phyloP scores from a whole-genome alignment of 768 basidiomycete genomes.

The Tricholoma sp. region DNA sequence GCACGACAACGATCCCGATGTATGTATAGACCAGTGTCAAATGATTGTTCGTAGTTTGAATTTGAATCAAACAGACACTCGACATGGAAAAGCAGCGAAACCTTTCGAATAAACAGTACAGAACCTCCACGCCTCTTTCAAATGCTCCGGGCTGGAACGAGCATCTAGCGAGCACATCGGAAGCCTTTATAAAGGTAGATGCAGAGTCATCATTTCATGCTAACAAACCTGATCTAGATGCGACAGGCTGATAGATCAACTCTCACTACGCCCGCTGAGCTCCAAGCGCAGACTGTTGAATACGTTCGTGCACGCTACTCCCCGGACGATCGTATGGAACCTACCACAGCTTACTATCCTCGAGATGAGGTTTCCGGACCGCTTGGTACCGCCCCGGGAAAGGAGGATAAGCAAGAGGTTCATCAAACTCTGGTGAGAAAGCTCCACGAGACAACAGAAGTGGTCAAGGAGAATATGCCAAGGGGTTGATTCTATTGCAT shows the following conservation, averaged over 20 bases:
- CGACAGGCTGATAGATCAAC: constrained; percentile 38
- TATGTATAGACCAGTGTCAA: constrained; percentile 13
- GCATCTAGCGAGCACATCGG: constrained; percentile 54
- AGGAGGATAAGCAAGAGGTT: constrained; percentile 16
- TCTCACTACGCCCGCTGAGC: constrained; percentile 21
- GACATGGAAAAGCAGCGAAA: constrained; percentile 52
- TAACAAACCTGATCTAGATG: neutral
- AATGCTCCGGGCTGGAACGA: constrained; percentile 74
- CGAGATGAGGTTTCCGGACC: constrained; percentile 45
- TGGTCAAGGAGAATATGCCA: constrained; percentile 5
- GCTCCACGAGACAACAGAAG: constrained; percentile 9
- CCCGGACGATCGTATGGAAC: constrained; percentile 27
- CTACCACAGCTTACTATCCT: constrained; percentile 32
- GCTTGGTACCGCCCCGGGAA: constrained; percentile 30
- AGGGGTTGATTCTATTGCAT: neutral
- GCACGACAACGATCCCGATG: constrained; percentile 56
- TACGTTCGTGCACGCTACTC: constrained; percentile 35
- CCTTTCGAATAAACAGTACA: constrained; percentile 36
- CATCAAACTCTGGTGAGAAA: constrained; percentile 9
- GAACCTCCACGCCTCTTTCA: constrained; percentile 42
- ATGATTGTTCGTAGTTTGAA: neutral
- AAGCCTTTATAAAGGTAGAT: constrained; percentile 58
- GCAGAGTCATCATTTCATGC: neutral
- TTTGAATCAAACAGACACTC: constrained; percentile 30
- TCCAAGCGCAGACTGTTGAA: constrained; percentile 39